phyloP scores from a whole-genome alignment of 805 yeast species.

The Schwanniomyces pseudopolymorphus region DNA sequence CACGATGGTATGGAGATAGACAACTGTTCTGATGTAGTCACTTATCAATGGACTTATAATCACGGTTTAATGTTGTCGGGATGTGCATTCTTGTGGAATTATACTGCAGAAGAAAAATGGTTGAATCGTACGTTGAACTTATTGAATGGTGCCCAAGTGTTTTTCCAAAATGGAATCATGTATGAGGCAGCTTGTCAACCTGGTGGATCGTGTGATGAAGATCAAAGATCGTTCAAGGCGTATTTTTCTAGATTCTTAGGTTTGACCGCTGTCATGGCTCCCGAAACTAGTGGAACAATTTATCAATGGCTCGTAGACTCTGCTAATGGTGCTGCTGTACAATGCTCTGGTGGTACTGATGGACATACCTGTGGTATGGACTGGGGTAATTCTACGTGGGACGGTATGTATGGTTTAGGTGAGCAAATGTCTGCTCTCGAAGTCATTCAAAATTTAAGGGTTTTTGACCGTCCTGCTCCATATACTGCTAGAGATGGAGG shows the following conservation, averaged over 20 bases:
- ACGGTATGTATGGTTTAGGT: constrained; percentile 69
- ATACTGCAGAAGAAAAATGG: constrained; percentile 70
- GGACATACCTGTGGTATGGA: constrained; percentile 73
- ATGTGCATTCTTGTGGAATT: constrained; percentile 74
- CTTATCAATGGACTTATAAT: constrained; percentile 82
- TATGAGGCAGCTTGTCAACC: constrained; percentile 81
- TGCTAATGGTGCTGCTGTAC: constrained; percentile 60
- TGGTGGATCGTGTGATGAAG: constrained; percentile 62
- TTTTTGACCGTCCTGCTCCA: constrained; percentile 53
- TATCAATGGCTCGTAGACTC: constrained; percentile 40
- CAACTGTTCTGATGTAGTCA: constrained; percentile 62
- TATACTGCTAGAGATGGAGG: constrained; percentile 67
- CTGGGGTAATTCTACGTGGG: constrained; percentile 60
- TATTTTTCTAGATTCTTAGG: constrained; percentile 75
- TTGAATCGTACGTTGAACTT: constrained; percentile 54
- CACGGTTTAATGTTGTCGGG: constrained; percentile 80
- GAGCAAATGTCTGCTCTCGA: constrained; percentile 79
- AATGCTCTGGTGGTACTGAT: constrained; percentile 75
- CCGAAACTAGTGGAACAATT: constrained; percentile 51
- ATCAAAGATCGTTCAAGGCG: constrained; percentile 92
- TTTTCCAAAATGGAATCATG: constrained; percentile 43
- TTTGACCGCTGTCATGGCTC: constrained; percentile 68
- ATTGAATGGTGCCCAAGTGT: constrained; percentile 53
- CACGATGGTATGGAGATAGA: constrained; percentile 70
- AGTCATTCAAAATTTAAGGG: constrained; percentile 48